Evolutionary conservation across 805 yeast species (phyloP).

Genomic region (Candida patagonica): DNA sequence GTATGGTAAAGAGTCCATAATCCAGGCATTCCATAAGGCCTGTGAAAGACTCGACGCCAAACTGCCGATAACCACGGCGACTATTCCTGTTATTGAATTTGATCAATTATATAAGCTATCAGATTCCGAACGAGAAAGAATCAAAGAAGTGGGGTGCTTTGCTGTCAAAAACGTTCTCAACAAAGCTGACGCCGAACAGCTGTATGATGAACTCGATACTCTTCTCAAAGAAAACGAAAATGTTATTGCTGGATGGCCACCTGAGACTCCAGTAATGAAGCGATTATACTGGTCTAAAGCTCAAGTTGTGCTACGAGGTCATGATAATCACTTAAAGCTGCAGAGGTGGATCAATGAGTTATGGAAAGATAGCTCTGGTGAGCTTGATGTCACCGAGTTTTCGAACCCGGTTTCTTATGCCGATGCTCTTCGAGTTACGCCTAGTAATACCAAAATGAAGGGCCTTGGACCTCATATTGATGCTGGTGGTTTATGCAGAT

Average conservation of each 20-base stretch:
- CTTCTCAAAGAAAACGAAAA: slow-evolving; percentile 24
- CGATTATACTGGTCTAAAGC: slow-evolving; percentile 34
- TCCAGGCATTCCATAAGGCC: not conserved
- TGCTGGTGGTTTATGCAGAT: slow-evolving; percentile 34
- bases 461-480: slow-evolving; percentile 34
- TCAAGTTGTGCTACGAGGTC: slow-evolving; percentile 33
- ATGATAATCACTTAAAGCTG: slow-evolving; percentile 29
- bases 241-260: not conserved
- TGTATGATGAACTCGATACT: slow-evolving; percentile 20
- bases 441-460: slow-evolving; percentile 25
- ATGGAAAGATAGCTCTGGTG: not conserved
- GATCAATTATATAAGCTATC: not conserved
- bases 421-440: slow-evolving; percentile 36
- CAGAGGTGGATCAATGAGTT: slow-evolving; percentile 1
- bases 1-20: not conserved
- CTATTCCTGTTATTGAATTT: not conserved
- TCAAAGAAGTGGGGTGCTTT: slow-evolving; percentile 23
- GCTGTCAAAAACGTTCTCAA: slow-evolving; percentile 30
- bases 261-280: slow-evolving; percentile 19
- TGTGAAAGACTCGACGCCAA: not conserved
- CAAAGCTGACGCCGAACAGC: slow-evolving; percentile 20
- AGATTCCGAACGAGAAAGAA: not conserved
- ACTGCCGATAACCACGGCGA: not conserved
- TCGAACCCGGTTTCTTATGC: slow-evolving; percentile 30
- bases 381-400: not conserved